Evolutionary conservation across 2,329 filamentous ascomycete species (phyloP), one percentile per base, ranked within the genome.

Genomic region (Cryphonectria parasitica): DNA sequence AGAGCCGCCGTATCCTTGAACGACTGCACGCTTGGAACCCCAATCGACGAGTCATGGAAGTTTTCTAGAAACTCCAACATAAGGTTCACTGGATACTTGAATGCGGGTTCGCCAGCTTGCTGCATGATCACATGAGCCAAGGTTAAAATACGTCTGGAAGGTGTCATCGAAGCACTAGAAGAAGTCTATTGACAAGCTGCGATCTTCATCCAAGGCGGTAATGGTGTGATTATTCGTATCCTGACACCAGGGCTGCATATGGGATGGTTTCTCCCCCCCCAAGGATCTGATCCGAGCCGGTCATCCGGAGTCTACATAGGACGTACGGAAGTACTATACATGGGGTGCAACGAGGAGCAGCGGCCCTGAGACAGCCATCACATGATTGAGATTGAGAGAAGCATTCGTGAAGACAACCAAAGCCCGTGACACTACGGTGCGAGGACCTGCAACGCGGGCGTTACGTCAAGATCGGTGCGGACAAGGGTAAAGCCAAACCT

Each of bases 1-100:
- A 56, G 25, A 56, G n/a, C 25, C 52, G n/a, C 52, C 52, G 19
- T 56, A 56, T 15, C n/a, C 25, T 7, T 19, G 86, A 54, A 83
- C 83, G 1, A 84, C 75, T 67, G 84, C 82, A 72, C 88, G 88
- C 76, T 91, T 91, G 81, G 89, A 91, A 61, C 39, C 36, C 45
- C 52, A 61, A 54, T 52, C 54, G 54, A 58, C 54, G 62, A 43
- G 62, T 43, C 22, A 56, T 69, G 45, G 62, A 69, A 69, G 62
- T 43, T 36, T 69, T 69, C 68, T 69, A 66, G 68, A 66, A 69
- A 61, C 54, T 19, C 41, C 65, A 45, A 19, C 62, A 64, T 62
- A 69, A 69, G 68, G 62, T 69, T 69, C 28, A 66, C 58, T 61
- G 22, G 34, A 31, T 13, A 11, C 7, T n/a, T 58, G 19, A n/a